These are phyloP conservation scores for Amniculicola lignicola DNA, from an alignment of 495 filamentous ascomycete genomes.

Conservation along the genomic window DNA sequence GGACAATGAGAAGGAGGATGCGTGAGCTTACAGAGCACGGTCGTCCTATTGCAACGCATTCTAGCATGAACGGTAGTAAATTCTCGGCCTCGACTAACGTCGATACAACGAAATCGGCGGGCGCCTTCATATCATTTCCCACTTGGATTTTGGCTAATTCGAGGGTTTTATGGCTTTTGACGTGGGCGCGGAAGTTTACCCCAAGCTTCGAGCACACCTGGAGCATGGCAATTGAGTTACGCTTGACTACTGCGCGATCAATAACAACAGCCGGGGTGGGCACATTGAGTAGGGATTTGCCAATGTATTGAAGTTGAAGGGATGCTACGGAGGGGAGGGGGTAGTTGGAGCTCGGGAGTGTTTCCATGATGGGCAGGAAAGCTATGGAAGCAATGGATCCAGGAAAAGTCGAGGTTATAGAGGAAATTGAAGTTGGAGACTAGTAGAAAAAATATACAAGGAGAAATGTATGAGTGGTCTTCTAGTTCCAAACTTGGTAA, in stretches of 20 bases:
- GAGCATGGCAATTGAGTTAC: constrained; percentile 74
- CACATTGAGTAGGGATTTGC: constrained; percentile 58
- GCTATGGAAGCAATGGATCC: no score
- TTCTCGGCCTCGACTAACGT: constrained; percentile 74
- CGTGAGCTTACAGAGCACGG: constrained; percentile 53
- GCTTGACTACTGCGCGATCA: constrained; percentile 62
- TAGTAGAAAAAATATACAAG: no score
- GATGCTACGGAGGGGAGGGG: constrained; percentile 33
- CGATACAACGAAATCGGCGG: constrained; percentile 70
- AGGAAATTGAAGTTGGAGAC: no score
- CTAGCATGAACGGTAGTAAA: constrained; percentile 59
- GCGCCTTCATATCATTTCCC: constrained; percentile 47
- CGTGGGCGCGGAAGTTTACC: constrained; percentile 73
- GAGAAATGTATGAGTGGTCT: no score
- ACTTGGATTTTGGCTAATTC: constrained; percentile 75
- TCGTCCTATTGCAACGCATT: constrained; percentile 51
- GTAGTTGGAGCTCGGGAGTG: constrained; percentile 24
- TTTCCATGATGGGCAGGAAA: not conserved
- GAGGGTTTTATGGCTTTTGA: constrained; percentile 84
- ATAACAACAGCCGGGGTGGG: constrained; percentile 67
- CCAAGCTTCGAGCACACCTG: constrained; percentile 56
- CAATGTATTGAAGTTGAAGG: constrained; percentile 52
- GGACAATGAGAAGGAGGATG: not conserved
- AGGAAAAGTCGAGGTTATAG: no score
- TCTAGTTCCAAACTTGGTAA: no score